Conservation (phyloP, 176 grass and related monocot species). For the Leersia perrieri region DNA sequence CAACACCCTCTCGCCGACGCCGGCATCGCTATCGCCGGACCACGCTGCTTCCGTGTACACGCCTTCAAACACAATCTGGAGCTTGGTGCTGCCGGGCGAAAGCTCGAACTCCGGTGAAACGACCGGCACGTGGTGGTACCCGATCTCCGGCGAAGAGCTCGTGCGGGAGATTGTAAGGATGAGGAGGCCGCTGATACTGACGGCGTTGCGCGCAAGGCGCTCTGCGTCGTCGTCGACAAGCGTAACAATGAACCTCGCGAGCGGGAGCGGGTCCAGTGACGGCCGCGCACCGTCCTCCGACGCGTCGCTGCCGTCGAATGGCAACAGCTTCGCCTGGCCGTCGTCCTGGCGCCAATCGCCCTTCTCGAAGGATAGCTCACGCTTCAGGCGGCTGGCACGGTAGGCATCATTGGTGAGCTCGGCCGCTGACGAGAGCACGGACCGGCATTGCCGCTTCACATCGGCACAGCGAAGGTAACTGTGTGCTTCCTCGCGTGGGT, state of each 20-base stretch:
- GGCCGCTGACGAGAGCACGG: background rate
- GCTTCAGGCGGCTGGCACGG: background rate
- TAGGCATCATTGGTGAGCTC: background rate
- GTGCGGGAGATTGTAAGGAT: slow-evolving; percentile 22
- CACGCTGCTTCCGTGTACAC: slow-evolving; percentile 28
- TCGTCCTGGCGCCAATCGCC: slow-evolving; percentile 19
- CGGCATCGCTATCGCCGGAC: background rate
- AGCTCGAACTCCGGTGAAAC: slow-evolving; percentile 46
- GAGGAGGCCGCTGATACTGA: slow-evolving; percentile 55
- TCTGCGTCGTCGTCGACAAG: slow-evolving; percentile 24
- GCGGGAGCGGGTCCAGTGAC: slow-evolving; percentile 7
- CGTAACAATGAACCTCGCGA: slow-evolving; percentile 40
- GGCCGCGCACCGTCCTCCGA: background rate
- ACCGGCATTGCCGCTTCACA: background rate
- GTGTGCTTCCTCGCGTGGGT: background rate
- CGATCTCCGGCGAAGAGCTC: slow-evolving; percentile 13
- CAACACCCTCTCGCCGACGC: slow-evolving; percentile 35
- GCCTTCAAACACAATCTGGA: slow-evolving; percentile 38
- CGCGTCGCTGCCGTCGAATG: background rate
- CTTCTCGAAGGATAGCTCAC: background rate
- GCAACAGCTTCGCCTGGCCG: background rate
- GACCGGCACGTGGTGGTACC: background rate
- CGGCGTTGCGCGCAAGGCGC: background rate
- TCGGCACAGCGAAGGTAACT: slow-evolving; percentile 23
- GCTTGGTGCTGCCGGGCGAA: slow-evolving; percentile 32